Base-by-base conservation (phyloP, 2,329 filamentous ascomycete genomes). In the Decorospora gaudefroyi region DNA sequence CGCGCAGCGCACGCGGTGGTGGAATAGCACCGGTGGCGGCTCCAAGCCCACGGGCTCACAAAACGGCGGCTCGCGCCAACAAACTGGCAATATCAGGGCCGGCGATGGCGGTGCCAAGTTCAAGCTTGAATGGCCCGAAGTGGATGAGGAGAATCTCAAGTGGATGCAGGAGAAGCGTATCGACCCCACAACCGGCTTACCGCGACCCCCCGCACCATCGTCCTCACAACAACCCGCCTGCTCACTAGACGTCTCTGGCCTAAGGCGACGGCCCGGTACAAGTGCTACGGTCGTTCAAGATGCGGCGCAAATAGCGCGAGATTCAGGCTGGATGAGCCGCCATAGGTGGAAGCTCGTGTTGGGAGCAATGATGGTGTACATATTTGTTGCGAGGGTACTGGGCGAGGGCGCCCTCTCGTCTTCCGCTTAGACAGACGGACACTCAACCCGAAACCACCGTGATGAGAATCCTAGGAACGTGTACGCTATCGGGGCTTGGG, bases 91-190 rank as follows among this genome's bases (percentile, higher is more conserved):
- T 30, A 80, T 96, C 64, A 95, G 91, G 72, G 87, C 87, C 3
- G 93, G 93, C 15, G 93, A 99, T 65, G 91, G 91, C 9, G 93
- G 93, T 3, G 83, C 86, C 61, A 95, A 95, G 73, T 99, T 99
- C 70, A 81, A 84, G 42, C 77, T 81, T 8, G 90, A 97, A 73
- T 99, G 91, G 90, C 84, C 89, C 11, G 92, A 96, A 32, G 65
- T 95, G 15, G 90, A 99, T 66, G 76, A 81, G 52, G 88, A 93
- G 75, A 99, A 99, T 67, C 88, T 86, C 84, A 84, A 83, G 62
- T 96, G 89, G 90, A 95, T 99, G 78, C 83, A 83, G 65, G 84
- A 90, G 64, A 83, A 88, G 65, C 83, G 84, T 55, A 84, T 99
- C 57, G 90, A 99, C 69, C 74, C 81, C 4, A 75, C 76, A 7